Conservation (phyloP, 192 early-diverging fungal species). For the Chytriomyces sp. region DNA sequence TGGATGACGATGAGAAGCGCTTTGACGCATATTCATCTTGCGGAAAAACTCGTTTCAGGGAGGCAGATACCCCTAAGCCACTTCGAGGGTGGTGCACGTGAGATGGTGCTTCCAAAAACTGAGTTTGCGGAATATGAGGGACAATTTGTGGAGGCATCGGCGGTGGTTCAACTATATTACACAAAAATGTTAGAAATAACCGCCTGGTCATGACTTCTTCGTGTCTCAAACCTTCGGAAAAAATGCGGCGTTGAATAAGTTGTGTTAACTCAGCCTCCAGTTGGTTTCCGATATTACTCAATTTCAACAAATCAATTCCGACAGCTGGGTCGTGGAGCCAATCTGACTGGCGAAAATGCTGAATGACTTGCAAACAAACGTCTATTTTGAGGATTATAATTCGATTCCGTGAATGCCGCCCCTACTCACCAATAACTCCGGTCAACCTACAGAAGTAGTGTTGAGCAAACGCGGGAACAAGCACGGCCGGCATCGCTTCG, state of each 20-base stretch:
- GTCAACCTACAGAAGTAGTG: neutral
- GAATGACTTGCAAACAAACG: slow-evolving; percentile 9
- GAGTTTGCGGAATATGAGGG: neutral
- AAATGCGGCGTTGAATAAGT: neutral
- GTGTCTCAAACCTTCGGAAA: neutral
- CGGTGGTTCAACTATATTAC: neutral
- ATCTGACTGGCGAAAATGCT: slow-evolving; percentile 16
- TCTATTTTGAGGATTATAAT: neutral
- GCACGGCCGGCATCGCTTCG: neutral
- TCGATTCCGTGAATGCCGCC: neutral
- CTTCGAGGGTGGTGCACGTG: too few species aligned
- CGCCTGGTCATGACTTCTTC: neutral
- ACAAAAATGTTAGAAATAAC: neutral
- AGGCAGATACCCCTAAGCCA: too few species aligned
- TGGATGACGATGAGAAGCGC: too few species aligned
- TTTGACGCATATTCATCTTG: too few species aligned
- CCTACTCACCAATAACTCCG: slow-evolving; percentile 8
- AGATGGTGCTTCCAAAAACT: neutral
- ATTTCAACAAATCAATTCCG: slow-evolving; percentile 5
- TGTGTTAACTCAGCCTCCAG: slow-evolving; percentile 4
- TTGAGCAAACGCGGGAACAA: neutral
- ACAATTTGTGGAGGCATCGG: neutral
- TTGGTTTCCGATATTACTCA: neutral
- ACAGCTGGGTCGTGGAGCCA: neutral
- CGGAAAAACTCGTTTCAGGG: too few species aligned